These are phyloP conservation scores for Herpetomonas tarakana DNA, from an alignment of 208 protist species.

Conservation along the genomic window DNA sequence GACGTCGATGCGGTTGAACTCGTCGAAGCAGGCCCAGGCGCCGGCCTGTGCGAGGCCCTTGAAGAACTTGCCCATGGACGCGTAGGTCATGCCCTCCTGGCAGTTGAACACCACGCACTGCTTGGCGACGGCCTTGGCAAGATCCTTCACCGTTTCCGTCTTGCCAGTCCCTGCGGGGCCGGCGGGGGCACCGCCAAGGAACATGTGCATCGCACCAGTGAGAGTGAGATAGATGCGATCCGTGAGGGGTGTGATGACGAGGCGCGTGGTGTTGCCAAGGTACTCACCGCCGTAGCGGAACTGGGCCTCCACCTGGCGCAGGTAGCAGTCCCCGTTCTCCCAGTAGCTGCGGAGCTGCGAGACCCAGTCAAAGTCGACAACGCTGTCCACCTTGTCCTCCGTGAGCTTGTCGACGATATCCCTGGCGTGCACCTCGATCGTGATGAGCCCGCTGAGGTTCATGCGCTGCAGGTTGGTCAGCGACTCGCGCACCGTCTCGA, in stretches of 20 bases:
- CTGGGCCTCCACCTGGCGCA: constrained; percentile 91
- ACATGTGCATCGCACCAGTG: constrained; percentile 95
- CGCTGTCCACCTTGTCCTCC: constrained; percentile 70
- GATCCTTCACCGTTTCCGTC: constrained; percentile 97
- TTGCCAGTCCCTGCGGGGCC: constrained; percentile 95
- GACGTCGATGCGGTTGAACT: constrained; percentile 99
- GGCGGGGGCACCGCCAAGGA: constrained; percentile 92
- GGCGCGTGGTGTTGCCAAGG: constrained; percentile 95
- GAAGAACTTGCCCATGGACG: constrained; percentile 98
- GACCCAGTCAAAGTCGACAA: constrained; percentile 96
- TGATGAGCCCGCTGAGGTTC: constrained; percentile 95
- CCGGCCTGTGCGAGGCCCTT: constrained; percentile 94
- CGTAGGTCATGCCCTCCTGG: constrained; percentile 95
- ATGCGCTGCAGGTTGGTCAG: constrained; percentile 89
- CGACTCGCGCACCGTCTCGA: constrained; percentile 85
- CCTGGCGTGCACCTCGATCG: constrained; percentile 95
- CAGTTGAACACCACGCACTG: constrained; percentile 99
- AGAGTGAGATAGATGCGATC: constrained; percentile 97
- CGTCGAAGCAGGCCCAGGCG: constrained; percentile 98
- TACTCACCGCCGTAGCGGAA: constrained; percentile 96
- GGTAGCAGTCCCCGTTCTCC: constrained; percentile 91
- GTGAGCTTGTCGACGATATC: constrained; percentile 94
- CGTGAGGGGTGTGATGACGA: constrained; percentile 97
- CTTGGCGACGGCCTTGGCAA: constrained; percentile 96
- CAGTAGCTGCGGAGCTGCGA: constrained; percentile 96